Base-by-base conservation (phyloP, 2,329 filamentous ascomycete genomes). In the Aspergillus hiratsukae region DNA sequence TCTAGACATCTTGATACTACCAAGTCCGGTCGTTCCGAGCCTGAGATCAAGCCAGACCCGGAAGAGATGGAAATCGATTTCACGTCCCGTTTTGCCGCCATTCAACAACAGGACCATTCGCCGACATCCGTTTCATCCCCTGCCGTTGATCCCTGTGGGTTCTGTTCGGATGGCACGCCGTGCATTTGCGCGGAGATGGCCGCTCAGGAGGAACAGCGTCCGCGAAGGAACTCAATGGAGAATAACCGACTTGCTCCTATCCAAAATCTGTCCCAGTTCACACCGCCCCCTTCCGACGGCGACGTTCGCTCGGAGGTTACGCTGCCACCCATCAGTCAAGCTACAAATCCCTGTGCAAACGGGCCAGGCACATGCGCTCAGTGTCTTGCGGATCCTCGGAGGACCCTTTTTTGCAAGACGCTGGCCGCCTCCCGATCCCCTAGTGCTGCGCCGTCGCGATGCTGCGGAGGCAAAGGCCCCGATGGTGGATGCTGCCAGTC, bases 381-480 rank as follows among this genome's bases (percentile, higher is more conserved):
- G 74, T 94, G 90, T 69, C 81, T 87, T 57, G 80, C 84, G 1
- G 89, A 93, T 68, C 89, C 90, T 19, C 87, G 88, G 68, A 90
- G 89, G 3, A 90, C 88, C 1, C 83, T 92, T 40, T 94, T 94
- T 77, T 94, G 90, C 74, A 88, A 90, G 60, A 87, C 89, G 10
- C 83, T 93, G 52, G 88, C 89, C 25, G 89, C 89, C 58, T 87
- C 71, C 56, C 76, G 71, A 56, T 67, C 72, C 58, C 67, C 67
- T 53, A 69, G 66, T 60, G 69, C 64, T 45, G 66, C 65, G 58
- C 66, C 75, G 50, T 78, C 80, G 54, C 67, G 68, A 58, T 89
- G 87, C 72, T 84, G 83, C 64, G 84, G 86, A 46, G 84, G 86
- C 48, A 83, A 81, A 56, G 78, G 78, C 43, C 71, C 76, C 19